Base-by-base conservation (phyloP, 768 basidiomycete species). In the Terana coerulea region DNA sequence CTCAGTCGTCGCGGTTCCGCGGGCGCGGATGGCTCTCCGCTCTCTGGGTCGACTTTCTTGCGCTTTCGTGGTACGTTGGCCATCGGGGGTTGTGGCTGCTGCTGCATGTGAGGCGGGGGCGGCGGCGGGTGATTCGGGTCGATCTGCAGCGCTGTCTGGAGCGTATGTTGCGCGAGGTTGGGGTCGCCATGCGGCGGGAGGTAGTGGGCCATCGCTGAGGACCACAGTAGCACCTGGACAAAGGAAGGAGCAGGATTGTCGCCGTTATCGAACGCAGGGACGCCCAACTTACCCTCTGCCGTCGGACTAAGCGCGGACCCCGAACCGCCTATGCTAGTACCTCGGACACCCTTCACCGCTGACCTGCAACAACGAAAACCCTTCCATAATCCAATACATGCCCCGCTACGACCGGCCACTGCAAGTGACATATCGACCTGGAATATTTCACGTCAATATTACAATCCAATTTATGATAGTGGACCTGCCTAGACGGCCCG, bases 1-100 rank as follows among this genome's bases (percentile, higher is more conserved):
- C 91, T 77, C 62, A 93, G 78, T 49, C 90, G 80, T 62, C 91
- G 79, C 37, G 88, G 86, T 68, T 91, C 89, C 49, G 83, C 77
- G 36, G 82, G 71, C 15, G 78, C 68, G 31, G 71, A 62, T 37
- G 70, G 68, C n/a, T 83, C 84, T 49, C 82, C 84, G 11, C 73
- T 74, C 24, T 72, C 73, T 2, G 72, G 70, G 44, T 84, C 83
- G 1, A 72, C 70, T 69, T 84, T 85, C 73, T 84, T 88, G 49
- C 72, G 67, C 68, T 79, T 79, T 54, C 69, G 56, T 21, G 72
- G 58, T 22, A 70, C 55, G 1, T 65, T 49, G 35, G 65, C 60
- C 29, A 65, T 67, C n/a, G 64, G 70, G 24, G 59, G 66, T 6
- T n/a, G 31, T 12, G 28, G 45, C 29, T 46, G 45, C 17, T 33